Base-by-base conservation (phyloP, 2,329 filamentous ascomycete species). In the Scytalidium sp. region DNA sequence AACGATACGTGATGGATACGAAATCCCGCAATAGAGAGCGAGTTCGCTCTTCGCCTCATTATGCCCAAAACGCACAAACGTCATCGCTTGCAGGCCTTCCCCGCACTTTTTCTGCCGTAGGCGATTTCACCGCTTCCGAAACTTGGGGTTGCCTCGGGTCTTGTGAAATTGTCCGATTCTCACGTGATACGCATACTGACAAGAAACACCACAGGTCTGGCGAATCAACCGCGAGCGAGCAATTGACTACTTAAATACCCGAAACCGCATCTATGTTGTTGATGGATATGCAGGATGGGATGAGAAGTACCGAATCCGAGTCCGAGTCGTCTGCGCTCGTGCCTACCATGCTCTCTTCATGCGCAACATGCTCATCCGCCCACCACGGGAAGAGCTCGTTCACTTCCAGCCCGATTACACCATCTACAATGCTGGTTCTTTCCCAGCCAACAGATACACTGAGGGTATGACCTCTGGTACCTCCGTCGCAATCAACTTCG, bases 321-420 rank as follows among this genome's bases (percentile, higher is more conserved):
- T 99, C 64, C 92, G 94, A 67, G 93, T 99, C 58, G 92, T 99
- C 68, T 99, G 94, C 77, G 94, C 94, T 60, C 92, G 94, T 70
- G 94, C 94, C 73, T 99, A 99, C 82, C 94, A 99, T 82, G 94
- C 94, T 56, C 84, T 99, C 59, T 99, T 99, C 85, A 99, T 99
- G 94, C 90, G 92, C 69, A 99, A 99, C 82, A 99, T 99, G 94
- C 88, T 99, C 68, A 99, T 99, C 79, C 88, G 94, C 63, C 94
- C 94, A 56, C 79, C 85, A 47, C 83, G 83, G 56, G 89, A 95
- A 75, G 92, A 99, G 79, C 86, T 99, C 49, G 88, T 96, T 78
- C 84, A 90, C 75, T 99, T 99, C 84, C 90, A 96, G 74, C 94
- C 94, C 64, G 93, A 99, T 80, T 99, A 99, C 80, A 93, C 93